Conservation (phyloP, 129 eudicot genomes). For the Rutidosis leptorrhynchoides region DNA sequence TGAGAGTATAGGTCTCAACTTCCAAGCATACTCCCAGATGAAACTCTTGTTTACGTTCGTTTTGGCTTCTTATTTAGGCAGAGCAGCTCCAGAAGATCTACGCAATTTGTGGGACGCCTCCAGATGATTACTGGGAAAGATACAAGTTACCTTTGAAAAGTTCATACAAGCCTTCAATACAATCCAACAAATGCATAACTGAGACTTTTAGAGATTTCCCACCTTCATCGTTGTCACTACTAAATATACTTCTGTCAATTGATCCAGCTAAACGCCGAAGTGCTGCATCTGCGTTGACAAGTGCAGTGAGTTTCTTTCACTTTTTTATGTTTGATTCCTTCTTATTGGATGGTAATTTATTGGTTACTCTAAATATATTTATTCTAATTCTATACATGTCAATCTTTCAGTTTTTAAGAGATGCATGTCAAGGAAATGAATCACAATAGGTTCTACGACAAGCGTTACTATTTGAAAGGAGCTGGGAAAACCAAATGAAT, state of each 20-base stretch:
- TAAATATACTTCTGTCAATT: conserved; percentile 61
- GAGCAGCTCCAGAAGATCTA: conserved; percentile 69
- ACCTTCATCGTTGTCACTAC: conserved; percentile 47
- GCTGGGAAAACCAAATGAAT: neutral
- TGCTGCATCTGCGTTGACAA: conserved; percentile 54
- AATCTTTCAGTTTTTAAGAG: conserved; percentile 4
- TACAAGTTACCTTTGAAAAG: conserved; percentile 60
- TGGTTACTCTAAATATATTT: neutral
- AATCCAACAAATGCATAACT: conserved; percentile 42
- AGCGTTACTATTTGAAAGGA: neutral
- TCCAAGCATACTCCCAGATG: too few species aligned
- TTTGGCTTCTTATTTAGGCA: conserved; percentile 27
- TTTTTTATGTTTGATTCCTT: neutral
- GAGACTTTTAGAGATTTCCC: conserved; percentile 56
- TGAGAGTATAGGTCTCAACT: too few species aligned
- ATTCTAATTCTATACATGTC: neutral
- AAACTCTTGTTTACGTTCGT: too few species aligned
- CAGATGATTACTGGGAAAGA: conserved; percentile 62
- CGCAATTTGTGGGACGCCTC: conserved; percentile 58
- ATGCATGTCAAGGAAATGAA: neutral
- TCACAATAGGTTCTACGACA: neutral
- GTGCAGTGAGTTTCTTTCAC: conserved; percentile 41
- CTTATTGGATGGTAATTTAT: neutral
- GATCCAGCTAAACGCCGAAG: conserved; percentile 58
- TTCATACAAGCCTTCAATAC: conserved; percentile 45